A percentile compares a stretch with the other conserved stretches of the same genome.
Conservation (phyloP, 768 basidiomycete species). For the Cystobasidiopsis lactophilus region DNA sequence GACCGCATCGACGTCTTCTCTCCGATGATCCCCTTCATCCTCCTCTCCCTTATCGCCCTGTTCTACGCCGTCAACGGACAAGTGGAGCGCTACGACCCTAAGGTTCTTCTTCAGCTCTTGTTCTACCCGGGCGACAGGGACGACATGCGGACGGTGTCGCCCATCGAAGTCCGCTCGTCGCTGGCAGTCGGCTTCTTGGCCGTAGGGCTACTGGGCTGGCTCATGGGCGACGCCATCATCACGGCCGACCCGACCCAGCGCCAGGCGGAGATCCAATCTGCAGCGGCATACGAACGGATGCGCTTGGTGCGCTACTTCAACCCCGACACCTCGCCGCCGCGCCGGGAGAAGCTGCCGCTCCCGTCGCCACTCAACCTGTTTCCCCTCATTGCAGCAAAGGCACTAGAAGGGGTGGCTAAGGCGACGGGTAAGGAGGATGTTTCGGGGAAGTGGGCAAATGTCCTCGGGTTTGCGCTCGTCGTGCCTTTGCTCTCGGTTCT, state of each 20-base stretch:
- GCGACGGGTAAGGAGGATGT: not conserved
- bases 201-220: not conserved
- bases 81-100: not conserved
- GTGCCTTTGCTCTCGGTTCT: too few species aligned
- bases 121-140: not conserved
- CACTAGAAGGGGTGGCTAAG: not conserved
- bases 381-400: not conserved
- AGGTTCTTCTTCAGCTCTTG: not conserved
- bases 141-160: not conserved
- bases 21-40: not conserved
- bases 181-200: not conserved
- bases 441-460: not conserved
- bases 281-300: not conserved
- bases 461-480: too few species aligned
- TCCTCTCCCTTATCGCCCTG: not conserved
- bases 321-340: not conserved
- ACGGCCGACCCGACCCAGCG: not conserved
- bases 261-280: not conserved
- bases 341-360: not conserved
- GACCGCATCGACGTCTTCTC: not conserved
- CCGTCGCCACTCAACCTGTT: not conserved
- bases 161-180: not conserved
- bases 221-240: not conserved
- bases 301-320: not conserved
- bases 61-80: slow-evolving; percentile 1